A percentile compares a stretch with the other conserved stretches of the same genome.
These are phyloP conservation scores for Talaromyces sp. DNA, from an alignment of 2,329 filamentous ascomycete species.

Conservation along the genomic window DNA sequence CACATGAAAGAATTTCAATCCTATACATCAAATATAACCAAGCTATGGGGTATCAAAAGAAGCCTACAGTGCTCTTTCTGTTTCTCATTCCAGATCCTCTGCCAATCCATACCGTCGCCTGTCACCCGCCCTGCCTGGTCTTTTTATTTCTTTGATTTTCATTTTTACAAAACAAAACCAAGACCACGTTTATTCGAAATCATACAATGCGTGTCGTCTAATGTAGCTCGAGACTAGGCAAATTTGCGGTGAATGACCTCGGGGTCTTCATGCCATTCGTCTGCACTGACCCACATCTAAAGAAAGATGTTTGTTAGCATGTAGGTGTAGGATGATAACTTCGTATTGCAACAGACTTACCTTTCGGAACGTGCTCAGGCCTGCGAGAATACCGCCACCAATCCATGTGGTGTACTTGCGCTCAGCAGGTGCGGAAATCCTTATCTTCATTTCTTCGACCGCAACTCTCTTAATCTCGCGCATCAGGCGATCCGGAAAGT, in stretches of 20 bases:
- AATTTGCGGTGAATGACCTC: constrained; percentile 99
- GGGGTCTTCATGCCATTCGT: constrained; percentile 99
- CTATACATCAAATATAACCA: constrained; percentile 12
- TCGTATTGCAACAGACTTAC: constrained; percentile 44
- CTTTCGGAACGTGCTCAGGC: constrained; percentile 97
- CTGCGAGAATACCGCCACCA: constrained; percentile 92
- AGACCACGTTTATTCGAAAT: not conserved
- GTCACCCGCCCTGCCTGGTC: not conserved
- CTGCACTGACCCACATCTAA: constrained; percentile 99
- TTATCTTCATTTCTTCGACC: constrained; percentile 98
- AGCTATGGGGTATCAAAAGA: constrained; percentile 13
- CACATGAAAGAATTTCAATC: constrained; percentile 7
- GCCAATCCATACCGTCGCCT: not conserved
- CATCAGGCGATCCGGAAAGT: constrained; percentile 88
- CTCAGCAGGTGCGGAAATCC: constrained; percentile 97
- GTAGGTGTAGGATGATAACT: not conserved
- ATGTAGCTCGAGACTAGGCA: constrained; percentile 48
- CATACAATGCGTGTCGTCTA: not conserved
- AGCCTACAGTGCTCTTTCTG: constrained; percentile 4
- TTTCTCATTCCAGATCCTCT: constrained; percentile 6
- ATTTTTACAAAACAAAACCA: not conserved
- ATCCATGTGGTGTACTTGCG: constrained; percentile 99
- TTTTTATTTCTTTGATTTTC: not conserved
- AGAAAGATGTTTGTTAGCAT: constrained; percentile 1
- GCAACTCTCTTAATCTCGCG: constrained; percentile 89